phyloP scores from a whole-genome alignment of 1,139 yeast genomes.

The Candida mesenterica region DNA sequence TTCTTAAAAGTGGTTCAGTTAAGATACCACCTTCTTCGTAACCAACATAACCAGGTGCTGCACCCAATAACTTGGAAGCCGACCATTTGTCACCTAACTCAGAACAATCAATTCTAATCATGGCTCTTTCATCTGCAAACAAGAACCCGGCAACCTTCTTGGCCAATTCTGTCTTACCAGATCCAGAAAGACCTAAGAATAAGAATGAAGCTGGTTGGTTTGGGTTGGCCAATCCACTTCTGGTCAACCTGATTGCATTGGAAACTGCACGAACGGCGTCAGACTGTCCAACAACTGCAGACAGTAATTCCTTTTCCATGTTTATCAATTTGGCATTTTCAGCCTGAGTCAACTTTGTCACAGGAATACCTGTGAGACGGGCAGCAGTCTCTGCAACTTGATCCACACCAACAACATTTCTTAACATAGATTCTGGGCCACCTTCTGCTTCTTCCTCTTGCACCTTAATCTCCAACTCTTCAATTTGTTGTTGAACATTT shows the following conservation, averaged over 20 bases:
- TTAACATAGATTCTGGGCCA: conserved; percentile 64
- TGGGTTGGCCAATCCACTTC: conserved; percentile 97
- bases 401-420: conserved; percentile 88
- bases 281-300: conserved; percentile 90
- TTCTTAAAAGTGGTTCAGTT: conserved; percentile 86
- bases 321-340: conserved; percentile 90
- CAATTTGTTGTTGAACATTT: conserved; percentile 75
- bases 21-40: conserved; percentile 97
- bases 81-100: conserved; percentile 95
- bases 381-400: conserved; percentile 98
- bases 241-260: conserved; percentile 85
- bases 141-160: conserved; percentile 94
- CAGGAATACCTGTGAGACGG: conserved; percentile 96
- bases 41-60: conserved; percentile 98
- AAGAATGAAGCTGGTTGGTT: conserved; percentile 94
- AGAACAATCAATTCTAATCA: conserved; percentile 96
- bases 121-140: conserved; percentile 93
- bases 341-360: conserved; percentile 90
- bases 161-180: conserved; percentile 98
- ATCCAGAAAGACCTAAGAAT: conserved; percentile 93
- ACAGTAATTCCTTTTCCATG: conserved; percentile 85
- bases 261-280: conserved; percentile 97
- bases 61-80: conserved; percentile 90
- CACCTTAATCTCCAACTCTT: conserved; percentile 68
- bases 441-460: conserved; percentile 64